A percentile compares a stretch with the other conserved stretches of the same genome.
Evolutionary conservation across 495 filamentous ascomycete species (phyloP).

Genomic region (Pyrenula massariospora): DNA sequence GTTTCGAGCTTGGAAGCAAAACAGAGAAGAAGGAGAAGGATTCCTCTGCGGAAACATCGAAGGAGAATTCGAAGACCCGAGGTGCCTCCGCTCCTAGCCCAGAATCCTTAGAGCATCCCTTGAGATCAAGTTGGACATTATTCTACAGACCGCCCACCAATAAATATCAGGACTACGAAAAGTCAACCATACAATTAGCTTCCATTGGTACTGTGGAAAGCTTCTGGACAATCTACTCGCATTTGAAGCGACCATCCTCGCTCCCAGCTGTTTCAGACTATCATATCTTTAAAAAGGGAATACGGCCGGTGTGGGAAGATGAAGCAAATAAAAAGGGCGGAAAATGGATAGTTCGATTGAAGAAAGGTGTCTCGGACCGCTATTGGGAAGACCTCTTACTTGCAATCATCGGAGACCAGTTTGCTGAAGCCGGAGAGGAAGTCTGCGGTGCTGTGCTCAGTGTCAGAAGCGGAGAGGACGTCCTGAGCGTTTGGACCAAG

Average conservation of each 20-base stretch:
- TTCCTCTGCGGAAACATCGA: slow-evolving; percentile 36
- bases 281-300: slow-evolving; percentile 94
- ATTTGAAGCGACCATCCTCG: slow-evolving; percentile 78
- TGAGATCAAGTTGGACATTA: slow-evolving; percentile 88
- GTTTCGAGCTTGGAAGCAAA: slow-evolving; percentile 67
- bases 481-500: slow-evolving; percentile 93
- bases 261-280: slow-evolving; percentile 93
- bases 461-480: slow-evolving; percentile 89
- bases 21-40: slow-evolving; percentile 45
- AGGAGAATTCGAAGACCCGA: slow-evolving; percentile 34
- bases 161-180: slow-evolving; percentile 97
- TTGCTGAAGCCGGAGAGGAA: slow-evolving; percentile 85
- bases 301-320: slow-evolving; percentile 97
- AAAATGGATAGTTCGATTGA: slow-evolving; percentile 92
- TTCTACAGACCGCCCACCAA: slow-evolving; percentile 93
- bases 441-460: slow-evolving; percentile 91
- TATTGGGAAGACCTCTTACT: slow-evolving; percentile 96
- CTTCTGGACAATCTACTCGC: slow-evolving; percentile 85
- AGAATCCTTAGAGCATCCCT: slow-evolving; percentile 38
- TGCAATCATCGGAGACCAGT: slow-evolving; percentile 89
- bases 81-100: slow-evolving; percentile 23
- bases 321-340: slow-evolving; percentile 91
- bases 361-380: slow-evolving; percentile 91
- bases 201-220: slow-evolving; percentile 73
- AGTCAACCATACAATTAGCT: slow-evolving; percentile 81